phyloP scores from a whole-genome alignment of 129 eudicot genomes.

The Solidago caesia region DNA sequence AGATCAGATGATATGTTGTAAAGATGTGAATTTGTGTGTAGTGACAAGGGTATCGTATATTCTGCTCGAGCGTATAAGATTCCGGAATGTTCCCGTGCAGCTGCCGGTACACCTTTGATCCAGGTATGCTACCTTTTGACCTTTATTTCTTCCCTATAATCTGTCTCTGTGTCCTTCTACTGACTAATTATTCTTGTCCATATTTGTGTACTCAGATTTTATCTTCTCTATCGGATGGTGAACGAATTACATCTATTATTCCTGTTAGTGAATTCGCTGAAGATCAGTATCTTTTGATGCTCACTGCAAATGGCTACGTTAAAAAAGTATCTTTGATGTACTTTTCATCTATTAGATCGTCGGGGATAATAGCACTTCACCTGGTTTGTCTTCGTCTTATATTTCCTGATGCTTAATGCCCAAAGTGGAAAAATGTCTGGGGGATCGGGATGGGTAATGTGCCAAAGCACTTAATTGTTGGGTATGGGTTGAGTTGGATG shows the following conservation, averaged over 20 bases:
- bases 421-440: background rate
- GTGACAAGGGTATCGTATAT: slow-evolving; percentile 93
- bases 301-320: slow-evolving; percentile 86
- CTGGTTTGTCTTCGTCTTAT: slow-evolving; percentile 56
- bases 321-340: slow-evolving; percentile 83
- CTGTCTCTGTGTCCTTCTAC: slow-evolving; percentile 8
- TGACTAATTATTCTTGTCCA: slow-evolving; percentile 17
- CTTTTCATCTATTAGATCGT: slow-evolving; percentile 83
- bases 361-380: slow-evolving; percentile 92
- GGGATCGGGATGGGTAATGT: no score
- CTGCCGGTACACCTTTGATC: slow-evolving; percentile 88
- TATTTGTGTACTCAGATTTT: slow-evolving; percentile 56
- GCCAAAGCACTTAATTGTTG: no score
- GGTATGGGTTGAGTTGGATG: no score
- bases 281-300: slow-evolving; percentile 89
- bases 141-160: background rate
- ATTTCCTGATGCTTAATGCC: slow-evolving; percentile 9
- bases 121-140: slow-evolving; percentile 51
- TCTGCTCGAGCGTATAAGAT: slow-evolving; percentile 86
- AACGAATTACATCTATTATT: slow-evolving; percentile 83
- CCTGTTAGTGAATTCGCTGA: slow-evolving; percentile 91
- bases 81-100: slow-evolving; percentile 94
- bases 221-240: slow-evolving; percentile 82
- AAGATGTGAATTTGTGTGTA: slow-evolving; percentile 19
- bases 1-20: background rate